Percentiles rank a stretch among this genome's conserved stretches.
Conservation (phyloP, 805 yeast genomes). For the Myxozyma melibiosi region DNA sequence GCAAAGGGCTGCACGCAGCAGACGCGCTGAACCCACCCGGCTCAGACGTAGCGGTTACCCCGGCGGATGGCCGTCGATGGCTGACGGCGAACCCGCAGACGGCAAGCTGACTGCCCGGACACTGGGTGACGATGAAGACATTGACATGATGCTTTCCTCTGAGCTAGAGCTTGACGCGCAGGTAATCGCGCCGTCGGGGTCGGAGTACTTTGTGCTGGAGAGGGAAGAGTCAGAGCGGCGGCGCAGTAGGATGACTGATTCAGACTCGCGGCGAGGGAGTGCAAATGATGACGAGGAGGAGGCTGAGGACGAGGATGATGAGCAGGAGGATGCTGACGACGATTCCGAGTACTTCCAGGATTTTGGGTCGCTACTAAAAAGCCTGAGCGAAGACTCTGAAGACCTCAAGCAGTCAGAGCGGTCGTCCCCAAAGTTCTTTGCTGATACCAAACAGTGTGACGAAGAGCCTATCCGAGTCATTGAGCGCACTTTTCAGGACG, state of each 20-base stretch:
- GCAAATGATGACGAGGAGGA: constrained; percentile 16
- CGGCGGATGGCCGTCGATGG: no score
- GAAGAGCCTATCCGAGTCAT: no score
- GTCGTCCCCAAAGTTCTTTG: neutral
- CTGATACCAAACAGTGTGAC: neutral
- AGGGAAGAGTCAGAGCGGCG: neutral
- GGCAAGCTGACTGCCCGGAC: no score
- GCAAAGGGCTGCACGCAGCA: no score
- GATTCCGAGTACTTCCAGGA: constrained; percentile 22
- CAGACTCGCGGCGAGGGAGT: neutral
- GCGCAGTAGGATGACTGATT: no score
- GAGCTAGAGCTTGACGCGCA: constrained; percentile 22
- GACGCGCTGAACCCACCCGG: no score
- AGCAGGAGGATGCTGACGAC: neutral
- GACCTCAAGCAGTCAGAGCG: no score
- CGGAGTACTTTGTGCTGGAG: constrained; percentile 21
- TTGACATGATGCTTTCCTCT: constrained; percentile 9
- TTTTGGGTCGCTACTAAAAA: constrained; percentile 7
- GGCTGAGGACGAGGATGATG: neutral
- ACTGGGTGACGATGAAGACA: constrained; percentile 5
- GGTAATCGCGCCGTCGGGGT: constrained; percentile 22
- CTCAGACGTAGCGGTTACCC: no score
- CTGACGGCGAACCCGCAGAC: no score
- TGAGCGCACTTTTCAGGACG: no score
- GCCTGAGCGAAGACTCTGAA: constrained; percentile 1